Percentiles rank a stretch among this genome's conserved stretches.
Conservation (phyloP, 1,284 basidiomycete species). For the Peniophora sp. region DNA sequence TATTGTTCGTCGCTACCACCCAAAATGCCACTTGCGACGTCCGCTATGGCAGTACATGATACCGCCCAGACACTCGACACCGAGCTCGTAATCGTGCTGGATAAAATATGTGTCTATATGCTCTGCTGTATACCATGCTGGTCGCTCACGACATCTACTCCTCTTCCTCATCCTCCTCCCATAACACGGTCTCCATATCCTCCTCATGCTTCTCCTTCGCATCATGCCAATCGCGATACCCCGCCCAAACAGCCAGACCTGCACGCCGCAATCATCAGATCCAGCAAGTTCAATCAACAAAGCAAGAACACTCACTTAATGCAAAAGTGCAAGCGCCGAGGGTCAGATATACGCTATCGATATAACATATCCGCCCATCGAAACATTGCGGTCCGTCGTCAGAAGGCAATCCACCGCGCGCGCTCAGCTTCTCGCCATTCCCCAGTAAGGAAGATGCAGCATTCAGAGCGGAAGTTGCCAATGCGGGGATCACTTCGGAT, state of each 20-base stretch:
- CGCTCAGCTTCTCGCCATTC: conserved; percentile 2
- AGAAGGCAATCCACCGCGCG: conserved; percentile 3
- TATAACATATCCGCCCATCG: conserved; percentile 44
- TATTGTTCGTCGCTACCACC: no score
- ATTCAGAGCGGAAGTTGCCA: conserved; percentile 4
- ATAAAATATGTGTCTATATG: no score
- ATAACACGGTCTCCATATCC: conserved; percentile 14
- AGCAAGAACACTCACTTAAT: no score
- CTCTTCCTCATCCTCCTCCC: conserved; percentile 19
- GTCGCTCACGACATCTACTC: background rate
- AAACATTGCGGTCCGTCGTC: conserved; percentile 31
- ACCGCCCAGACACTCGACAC: no score
- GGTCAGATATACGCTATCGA: conserved; percentile 43
- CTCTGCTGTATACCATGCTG: no score
- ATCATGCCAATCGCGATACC: conserved; percentile 34
- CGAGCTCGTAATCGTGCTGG: no score
- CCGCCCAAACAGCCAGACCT: conserved; percentile 39
- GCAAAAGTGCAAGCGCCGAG: conserved; percentile 36
- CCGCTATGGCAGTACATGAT: no score
- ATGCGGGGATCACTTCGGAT: conserved; percentile 3
- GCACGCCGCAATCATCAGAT: no score
- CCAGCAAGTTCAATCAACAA: no score
- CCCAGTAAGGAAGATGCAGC: background rate
- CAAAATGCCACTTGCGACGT: no score
- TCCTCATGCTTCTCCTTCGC: conserved; percentile 13